Evolutionary conservation across 495 filamentous ascomycete species (phyloP).

Genomic region (Stereocaulon alpinum): DNA sequence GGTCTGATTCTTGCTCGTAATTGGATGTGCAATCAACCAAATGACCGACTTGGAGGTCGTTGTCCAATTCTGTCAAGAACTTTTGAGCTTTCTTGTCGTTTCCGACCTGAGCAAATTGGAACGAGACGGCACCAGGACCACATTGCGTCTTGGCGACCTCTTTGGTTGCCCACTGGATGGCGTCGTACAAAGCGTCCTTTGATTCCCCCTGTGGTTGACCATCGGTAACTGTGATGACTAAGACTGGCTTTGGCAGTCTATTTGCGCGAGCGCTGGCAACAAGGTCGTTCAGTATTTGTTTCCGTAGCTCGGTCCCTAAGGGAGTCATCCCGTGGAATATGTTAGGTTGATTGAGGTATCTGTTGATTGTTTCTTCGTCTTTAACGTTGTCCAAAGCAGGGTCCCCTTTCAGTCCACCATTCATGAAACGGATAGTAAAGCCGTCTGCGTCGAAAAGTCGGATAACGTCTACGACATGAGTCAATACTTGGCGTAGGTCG

Average conservation of each 20-base stretch:
- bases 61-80: slow-evolving; percentile 53
- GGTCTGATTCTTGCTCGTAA: slow-evolving; percentile 55
- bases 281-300: slow-evolving; percentile 54
- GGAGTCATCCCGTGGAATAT: slow-evolving; percentile 61
- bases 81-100: slow-evolving; percentile 55
- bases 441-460: slow-evolving; percentile 63
- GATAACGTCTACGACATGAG: slow-evolving; percentile 51
- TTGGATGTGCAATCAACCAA: slow-evolving; percentile 63
- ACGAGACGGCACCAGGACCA: slow-evolving; percentile 46
- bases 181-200: slow-evolving; percentile 38
- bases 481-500: slow-evolving; percentile 53
- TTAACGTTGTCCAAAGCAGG: slow-evolving; percentile 39
- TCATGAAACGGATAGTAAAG: slow-evolving; percentile 64
- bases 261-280: slow-evolving; percentile 39
- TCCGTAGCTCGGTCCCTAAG: slow-evolving; percentile 49
- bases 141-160: slow-evolving; percentile 38
- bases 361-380: slow-evolving; percentile 46
- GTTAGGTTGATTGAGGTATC: slow-evolving; percentile 41
- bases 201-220: slow-evolving; percentile 52
- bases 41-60: slow-evolving; percentile 49
- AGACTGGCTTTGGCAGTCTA: slow-evolving; percentile 51
- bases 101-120: slow-evolving; percentile 68
- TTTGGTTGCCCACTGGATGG: slow-evolving; percentile 38
- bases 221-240: slow-evolving; percentile 64
- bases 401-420: slow-evolving; percentile 25